Evolutionary conservation across 1,284 basidiomycete genomes (phyloP), one percentile per base, ranked within the genome.

Genomic region (Pulveroboletus sp.): DNA sequence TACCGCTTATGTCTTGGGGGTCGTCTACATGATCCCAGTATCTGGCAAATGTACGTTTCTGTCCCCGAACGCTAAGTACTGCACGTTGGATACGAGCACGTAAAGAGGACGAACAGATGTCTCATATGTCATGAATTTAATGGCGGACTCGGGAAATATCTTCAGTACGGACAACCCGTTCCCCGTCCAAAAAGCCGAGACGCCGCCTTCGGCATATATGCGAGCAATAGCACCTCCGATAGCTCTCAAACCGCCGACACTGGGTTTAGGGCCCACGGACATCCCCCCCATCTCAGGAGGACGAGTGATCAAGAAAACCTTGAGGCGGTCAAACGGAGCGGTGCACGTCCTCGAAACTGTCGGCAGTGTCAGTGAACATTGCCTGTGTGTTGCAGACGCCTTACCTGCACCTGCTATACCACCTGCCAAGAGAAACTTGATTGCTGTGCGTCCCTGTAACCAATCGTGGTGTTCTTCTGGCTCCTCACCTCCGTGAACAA

Each of bases 41-140:
- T 68, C 86, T 82, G 7, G 96, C 97, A 71, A 99, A 95, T 57
- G 93, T 82, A 12, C 90, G 88, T 87, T 99, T 99, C 83, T 94
- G 63, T 56, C 52, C 53, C 42, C 54, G 46, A 64, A 57, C 49
- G 49, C 59, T 60, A 63, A 63, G 60, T 58, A 49, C 48, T 43
- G 55, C 42, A 59, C 55, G 52, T 44, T 35, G 21, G 52, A 54
- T 35, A 57, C 26, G 58, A 53, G 44, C 41, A 59, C 57, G 55
- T 60, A 50, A 33, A 62, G 55, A 52, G 51, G 41, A 83, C 84
- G 73, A 65, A 93, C 91, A 53, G 91, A 86, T 60, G 92, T 91
- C 75, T 99, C 97, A 73, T 98, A 99, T 9, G 91, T 76, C 64
- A 97, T 86, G 76, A 99, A 99, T 75, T 98, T 99, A 82, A 99